phyloP scores from a whole-genome alignment of 78 protist genomes.

The Dictyostelium citrinum region DNA sequence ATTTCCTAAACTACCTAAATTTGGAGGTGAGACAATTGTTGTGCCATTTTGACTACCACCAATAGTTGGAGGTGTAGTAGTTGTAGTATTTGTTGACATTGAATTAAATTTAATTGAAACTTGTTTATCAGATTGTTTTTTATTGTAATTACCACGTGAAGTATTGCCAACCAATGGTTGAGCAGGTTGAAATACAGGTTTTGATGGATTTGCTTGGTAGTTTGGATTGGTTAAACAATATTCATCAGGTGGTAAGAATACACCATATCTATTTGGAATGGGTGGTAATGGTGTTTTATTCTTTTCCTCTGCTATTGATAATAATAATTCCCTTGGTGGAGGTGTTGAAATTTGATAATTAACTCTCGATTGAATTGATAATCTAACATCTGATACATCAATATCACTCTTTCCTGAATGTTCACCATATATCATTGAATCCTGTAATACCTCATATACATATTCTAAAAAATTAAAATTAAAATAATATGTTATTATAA shows the following conservation, averaged over 20 bases:
- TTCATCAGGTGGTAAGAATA: conserved; percentile 66
- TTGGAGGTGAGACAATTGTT: background rate
- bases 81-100: background rate
- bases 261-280: conserved; percentile 69
- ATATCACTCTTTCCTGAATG: conserved; percentile 57
- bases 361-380: conserved; percentile 65
- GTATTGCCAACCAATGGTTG: conserved; percentile 4
- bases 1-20: background rate
- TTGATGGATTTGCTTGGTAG: conserved; percentile 58
- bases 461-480: background rate
- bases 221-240: conserved; percentile 67
- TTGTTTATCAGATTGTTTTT: conserved; percentile 49
- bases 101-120: conserved; percentile 47
- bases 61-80: background rate
- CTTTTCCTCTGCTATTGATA: conserved; percentile 49
- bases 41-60: background rate
- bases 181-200: conserved; percentile 9
- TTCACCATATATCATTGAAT: conserved; percentile 35
- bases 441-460: conserved; percentile 68
- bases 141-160: conserved; percentile 54
- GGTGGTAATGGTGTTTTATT: conserved; percentile 63
- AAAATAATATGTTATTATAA: background rate
- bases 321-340: conserved; percentile 61
- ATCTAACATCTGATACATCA: conserved; percentile 64
- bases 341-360: conserved; percentile 53